A percentile compares a stretch with the other conserved stretches of the same genome.
phyloP scores from a whole-genome alignment of 805 yeast species.

The Osmozyma mogii region DNA sequence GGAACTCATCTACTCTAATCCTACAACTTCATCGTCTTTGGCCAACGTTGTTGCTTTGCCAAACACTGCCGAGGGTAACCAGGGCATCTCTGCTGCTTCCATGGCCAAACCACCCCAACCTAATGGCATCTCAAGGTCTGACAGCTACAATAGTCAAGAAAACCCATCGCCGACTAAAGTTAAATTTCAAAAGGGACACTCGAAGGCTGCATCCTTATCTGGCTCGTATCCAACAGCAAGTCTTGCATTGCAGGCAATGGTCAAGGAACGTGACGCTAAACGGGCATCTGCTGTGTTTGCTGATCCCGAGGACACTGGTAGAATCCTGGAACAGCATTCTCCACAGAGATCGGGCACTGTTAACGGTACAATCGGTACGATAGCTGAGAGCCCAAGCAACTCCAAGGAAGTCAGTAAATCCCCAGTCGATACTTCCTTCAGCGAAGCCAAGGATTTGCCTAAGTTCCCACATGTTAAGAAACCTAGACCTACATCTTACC shows the following conservation, averaged over 20 bases:
- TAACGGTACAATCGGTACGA: conserved; percentile 16
- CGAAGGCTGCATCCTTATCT: conserved; percentile 25
- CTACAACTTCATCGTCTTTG: conserved; percentile 56
- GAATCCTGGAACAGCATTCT: conserved; percentile 24
- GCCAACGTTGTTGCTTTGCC: conserved; percentile 47
- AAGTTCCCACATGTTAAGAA: conserved; percentile 44
- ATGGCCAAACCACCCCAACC: no score
- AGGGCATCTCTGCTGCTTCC: conserved; percentile 15
- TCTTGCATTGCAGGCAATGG: conserved; percentile 65
- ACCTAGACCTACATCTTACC: conserved; percentile 81
- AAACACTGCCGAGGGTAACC: conserved; percentile 5
- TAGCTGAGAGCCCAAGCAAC: conserved; percentile 36
- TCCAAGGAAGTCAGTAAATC: conserved; percentile 3
- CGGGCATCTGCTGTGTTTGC: conserved; percentile 12
- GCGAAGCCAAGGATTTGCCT: conserved; percentile 30
- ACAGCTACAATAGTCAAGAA: no score
- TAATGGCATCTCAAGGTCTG: no score
- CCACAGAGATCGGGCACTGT: no score
- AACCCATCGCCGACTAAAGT: conserved; percentile 1
- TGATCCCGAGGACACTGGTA: background rate
- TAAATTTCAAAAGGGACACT: conserved; percentile 16
- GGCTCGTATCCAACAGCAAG: conserved; percentile 47
- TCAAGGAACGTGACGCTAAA: conserved; percentile 43
- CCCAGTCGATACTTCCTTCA: conserved; percentile 8
- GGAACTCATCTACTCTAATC: conserved; percentile 39